Evolutionary conservation across 2,329 filamentous ascomycete species (phyloP), one percentile per base, ranked within the genome.

Genomic region (Fusarium tanahbumbuense): DNA sequence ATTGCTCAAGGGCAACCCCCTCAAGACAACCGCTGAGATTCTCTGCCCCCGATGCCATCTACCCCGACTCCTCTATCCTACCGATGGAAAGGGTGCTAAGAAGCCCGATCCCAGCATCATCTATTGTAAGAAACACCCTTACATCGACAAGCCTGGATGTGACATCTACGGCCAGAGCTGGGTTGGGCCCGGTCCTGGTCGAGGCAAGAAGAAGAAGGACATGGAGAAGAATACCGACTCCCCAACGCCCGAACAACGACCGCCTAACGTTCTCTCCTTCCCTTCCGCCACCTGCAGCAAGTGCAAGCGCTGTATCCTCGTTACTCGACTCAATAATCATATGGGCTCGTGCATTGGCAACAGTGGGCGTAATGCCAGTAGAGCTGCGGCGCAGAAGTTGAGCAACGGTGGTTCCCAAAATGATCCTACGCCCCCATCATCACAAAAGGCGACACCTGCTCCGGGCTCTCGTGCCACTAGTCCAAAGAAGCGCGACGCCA

Each of bases 101-200:
- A 89, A 88, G 76, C 89, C 89, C 45, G 88, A 91, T 61, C 91
- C 91, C 1, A 84, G 86, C 69, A 83, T 90, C 71, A 88, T 91
- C 71, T 94, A 94, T 83, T 95, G 92, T 85, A 93, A 92, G 80
- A 89, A 90, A 70, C 89, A 91, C 65, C 92, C 92, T 1, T 94
- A 91, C 83, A 92, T 93, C 65, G 88, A 92, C 72, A 90, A 92
- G 77, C 85, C 89, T 4, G 91, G 91, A 64, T 92, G 90, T 81
- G 92, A 95, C 79, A 93, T 94, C 70, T 94, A 94, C 79, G 92
- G 91, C 53, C 93, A 94, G 79, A 92, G 91, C 28, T 94, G 92
- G 86, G 90, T 92, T 16, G 89, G 89, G 20, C 90, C 91, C 23
- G 87, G 87, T 1, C 89, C 89, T 23, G 89, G 89, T 16, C 87